A percentile compares a stretch with the other conserved stretches of the same genome.
These are phyloP conservation scores for Aspergillus bridgeri DNA, from an alignment of 495 filamentous ascomycete genomes.

Conservation along the genomic window DNA sequence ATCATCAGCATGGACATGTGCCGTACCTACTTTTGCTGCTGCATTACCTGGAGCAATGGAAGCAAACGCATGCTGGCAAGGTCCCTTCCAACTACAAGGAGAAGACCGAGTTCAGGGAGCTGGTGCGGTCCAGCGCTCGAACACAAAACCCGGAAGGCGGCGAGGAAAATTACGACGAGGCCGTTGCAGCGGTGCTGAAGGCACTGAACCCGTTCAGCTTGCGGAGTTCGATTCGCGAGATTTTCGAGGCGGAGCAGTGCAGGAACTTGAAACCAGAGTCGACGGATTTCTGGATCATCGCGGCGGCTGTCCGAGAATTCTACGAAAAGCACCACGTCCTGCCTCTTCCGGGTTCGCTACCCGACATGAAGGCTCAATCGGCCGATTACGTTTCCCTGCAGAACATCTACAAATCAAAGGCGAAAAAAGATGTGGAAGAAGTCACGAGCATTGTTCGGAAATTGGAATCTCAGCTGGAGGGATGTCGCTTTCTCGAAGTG, in stretches of 20 bases:
- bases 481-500: slow-evolving; percentile 45
- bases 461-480: slow-evolving; percentile 50
- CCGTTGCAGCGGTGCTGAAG: slow-evolving; percentile 81
- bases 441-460: slow-evolving; percentile 66
- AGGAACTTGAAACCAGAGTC: slow-evolving; percentile 40
- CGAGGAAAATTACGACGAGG: slow-evolving; percentile 98
- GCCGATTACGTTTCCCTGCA: slow-evolving; percentile 88
- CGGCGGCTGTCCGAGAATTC: slow-evolving; percentile 74
- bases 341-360: slow-evolving; percentile 81
- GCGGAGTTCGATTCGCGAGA: slow-evolving; percentile 64
- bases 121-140: slow-evolving; percentile 64
- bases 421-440: slow-evolving; percentile 73
- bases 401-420: slow-evolving; percentile 90
- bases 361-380: slow-evolving; percentile 97
- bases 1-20: slow-evolving; percentile 88
- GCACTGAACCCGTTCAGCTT: slow-evolving; percentile 65
- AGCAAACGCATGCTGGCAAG: slow-evolving; percentile 62
- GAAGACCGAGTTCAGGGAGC: slow-evolving; percentile 74
- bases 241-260: slow-evolving; percentile 69
- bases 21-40: slow-evolving; percentile 84
- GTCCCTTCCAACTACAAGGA: slow-evolving; percentile 75
- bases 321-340: slow-evolving; percentile 65
- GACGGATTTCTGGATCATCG: slow-evolving; percentile 82
- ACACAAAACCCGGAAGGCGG: slow-evolving; percentile 77
- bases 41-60: slow-evolving; percentile 85